Evolutionary conservation across 2,329 filamentous ascomycete species (phyloP), one percentile per base, ranked within the genome.

Genomic region (Trichoderma hamatum): DNA sequence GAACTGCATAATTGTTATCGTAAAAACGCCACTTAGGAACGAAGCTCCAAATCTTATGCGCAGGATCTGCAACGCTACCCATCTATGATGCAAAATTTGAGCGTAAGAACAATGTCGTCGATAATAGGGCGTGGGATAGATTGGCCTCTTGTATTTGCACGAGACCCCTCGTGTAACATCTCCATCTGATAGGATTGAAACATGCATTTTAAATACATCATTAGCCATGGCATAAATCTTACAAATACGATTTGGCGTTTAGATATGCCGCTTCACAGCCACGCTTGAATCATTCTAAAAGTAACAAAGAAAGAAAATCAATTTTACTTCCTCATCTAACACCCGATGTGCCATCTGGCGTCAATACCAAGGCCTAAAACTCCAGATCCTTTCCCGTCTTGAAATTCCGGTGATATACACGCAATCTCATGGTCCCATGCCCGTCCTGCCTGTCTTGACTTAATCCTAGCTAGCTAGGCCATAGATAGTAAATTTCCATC

Each of bases 301-400:
- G 39, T 32, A 51, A 67, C 36, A 51, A 36, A 19, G 19, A 59
- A 52, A 67, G 24, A 43, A 69, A 63, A 32, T 49, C 39, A 55
- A 30, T 60, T 49, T 59, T 58, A 65, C 49, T 62, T 60, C 28
- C 43, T 69, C 62, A 21, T 67, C 68, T 69, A 69, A 54, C 56
- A 54, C 32, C 39, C 30, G 19, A 24, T 36, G 49, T 54, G 36
- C 39, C 55, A 39, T 60, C 61, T 69, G 68, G 67, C 26, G 51
- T 58, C 30, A 36, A 65, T 55, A 65, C 51, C 67, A 69, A 62
- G 68, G 62, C 68, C 52, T 51, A 67, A 59, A 69, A 69, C 68
- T 67, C 68, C 68, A 67, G 43, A 52, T 67, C 61, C 68, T 60
- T 46, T 63, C 61, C 68, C 52, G 59, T 69, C n/a, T 64, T 43